Percentiles rank a stretch among this genome's conserved stretches.
Conservation (phyloP, 441 rosid species). For the Gossypium schwendimanii region DNA sequence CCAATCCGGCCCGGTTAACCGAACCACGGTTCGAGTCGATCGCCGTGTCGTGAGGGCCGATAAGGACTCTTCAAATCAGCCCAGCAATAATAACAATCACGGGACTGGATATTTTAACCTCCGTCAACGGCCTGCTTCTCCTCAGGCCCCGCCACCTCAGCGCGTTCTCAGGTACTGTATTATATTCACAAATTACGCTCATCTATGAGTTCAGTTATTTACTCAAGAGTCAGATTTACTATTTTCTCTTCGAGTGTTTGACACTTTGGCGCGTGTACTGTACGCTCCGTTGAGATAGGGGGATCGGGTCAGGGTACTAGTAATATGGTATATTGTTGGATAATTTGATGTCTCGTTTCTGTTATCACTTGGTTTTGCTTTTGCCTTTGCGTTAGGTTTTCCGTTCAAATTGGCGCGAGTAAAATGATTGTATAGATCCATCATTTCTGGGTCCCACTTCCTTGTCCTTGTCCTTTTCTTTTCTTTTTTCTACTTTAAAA, state of each 20-base stretch:
- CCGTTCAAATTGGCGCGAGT: constrained; percentile 13
- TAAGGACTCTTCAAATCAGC: constrained; percentile 31
- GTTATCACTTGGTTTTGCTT: not conserved
- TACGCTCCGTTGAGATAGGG: not conserved
- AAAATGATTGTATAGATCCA: not conserved
- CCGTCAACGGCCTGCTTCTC: constrained; percentile 47
- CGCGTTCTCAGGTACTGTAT: constrained; percentile 49
- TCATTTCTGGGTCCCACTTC: not conserved
- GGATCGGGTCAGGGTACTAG: not conserved
- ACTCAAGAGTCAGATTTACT: no score
- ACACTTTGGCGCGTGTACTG: not conserved
- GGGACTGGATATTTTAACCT: constrained; percentile 39
- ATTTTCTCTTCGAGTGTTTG: not conserved
- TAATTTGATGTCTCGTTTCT: not conserved
- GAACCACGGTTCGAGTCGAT: constrained; percentile 44
- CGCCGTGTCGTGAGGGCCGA: constrained; percentile 46
- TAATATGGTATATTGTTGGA: not conserved
- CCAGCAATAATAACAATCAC: constrained; percentile 16
- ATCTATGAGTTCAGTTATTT: not conserved
- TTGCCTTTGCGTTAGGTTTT: not conserved
- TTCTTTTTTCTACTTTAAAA: not conserved
- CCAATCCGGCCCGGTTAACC: constrained; percentile 28
- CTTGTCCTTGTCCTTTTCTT: no score
- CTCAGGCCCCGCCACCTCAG: constrained; percentile 37
- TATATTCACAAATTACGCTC: not conserved